A percentile compares a stretch with the other conserved stretches of the same genome.
Evolutionary conservation across 2,329 filamentous ascomycete species (phyloP).

Genomic region (Teratosphaeria gauchensis): DNA sequence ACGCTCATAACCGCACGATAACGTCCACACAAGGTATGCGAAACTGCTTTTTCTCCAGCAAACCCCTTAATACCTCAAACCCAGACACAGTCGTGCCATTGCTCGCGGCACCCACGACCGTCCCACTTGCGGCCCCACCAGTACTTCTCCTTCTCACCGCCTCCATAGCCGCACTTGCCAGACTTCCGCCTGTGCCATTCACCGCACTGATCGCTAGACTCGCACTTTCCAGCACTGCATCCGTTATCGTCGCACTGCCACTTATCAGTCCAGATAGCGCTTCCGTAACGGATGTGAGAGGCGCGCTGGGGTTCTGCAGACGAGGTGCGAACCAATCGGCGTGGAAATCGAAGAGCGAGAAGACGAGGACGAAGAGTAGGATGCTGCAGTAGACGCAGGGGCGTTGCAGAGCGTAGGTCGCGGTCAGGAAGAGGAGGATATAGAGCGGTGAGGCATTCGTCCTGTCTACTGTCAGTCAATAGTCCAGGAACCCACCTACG

Average conservation of each 20-base stretch:
- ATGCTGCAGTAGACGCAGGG: conserved; percentile 98
- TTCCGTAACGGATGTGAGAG: conserved; percentile 22
- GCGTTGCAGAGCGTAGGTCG: conserved; percentile 91
- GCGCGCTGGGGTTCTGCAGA: conserved; percentile 1
- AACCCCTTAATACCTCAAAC: conserved; percentile 73
- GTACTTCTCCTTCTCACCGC: conserved; percentile 39
- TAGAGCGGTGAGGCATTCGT: conserved; percentile 41
- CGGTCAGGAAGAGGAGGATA: conserved; percentile 53
- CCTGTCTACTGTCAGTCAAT: conserved; percentile 14
- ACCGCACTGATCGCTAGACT: conserved; percentile 39
- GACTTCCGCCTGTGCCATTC: conserved; percentile 59
- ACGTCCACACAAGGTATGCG: conserved; percentile 85
- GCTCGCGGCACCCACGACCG: conserved; percentile 22
- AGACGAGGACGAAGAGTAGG: conserved; percentile 86
- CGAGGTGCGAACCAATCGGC: conserved; percentile 83
- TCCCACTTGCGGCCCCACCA: conserved; percentile 36
- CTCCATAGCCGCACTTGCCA: conserved; percentile 59
- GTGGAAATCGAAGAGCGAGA: conserved; percentile 87
- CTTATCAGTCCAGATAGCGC: conserved; percentile 24
- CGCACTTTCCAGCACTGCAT: conserved; percentile 58
- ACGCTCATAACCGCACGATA: conserved; percentile 45
- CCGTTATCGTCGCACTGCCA: conserved; percentile 23
- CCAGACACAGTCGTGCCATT: conserved; percentile 49
- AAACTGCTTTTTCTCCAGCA: conserved; percentile 75
- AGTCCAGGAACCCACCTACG: neutral